phyloP scores from a whole-genome alignment of 768 basidiomycete species.

The Udeniomyces megalosporus region DNA sequence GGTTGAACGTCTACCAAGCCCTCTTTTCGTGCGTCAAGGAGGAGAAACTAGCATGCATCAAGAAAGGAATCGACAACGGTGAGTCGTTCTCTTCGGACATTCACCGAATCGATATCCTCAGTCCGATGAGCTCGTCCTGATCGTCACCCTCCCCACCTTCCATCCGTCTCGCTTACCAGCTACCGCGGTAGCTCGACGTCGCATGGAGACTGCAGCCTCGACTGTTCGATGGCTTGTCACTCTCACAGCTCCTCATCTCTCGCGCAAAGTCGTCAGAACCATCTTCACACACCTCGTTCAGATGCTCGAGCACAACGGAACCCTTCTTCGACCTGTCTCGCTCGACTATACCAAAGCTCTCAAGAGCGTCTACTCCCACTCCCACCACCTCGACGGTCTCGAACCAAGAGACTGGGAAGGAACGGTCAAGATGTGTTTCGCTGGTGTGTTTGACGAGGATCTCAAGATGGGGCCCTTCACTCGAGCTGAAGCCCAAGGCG shows the following conservation, averaged over 20 bases:
- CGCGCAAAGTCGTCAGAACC: slow-evolving; percentile 39
- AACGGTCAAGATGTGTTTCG: slow-evolving; percentile 56
- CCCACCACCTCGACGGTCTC: slow-evolving; percentile 64
- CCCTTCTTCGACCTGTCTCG: slow-evolving; percentile 48
- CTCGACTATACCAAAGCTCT: slow-evolving; percentile 70
- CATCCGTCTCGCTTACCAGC: slow-evolving; percentile 27
- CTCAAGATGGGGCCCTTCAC: not conserved
- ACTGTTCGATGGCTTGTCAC: slow-evolving; percentile 60
- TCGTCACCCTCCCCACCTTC: not conserved
- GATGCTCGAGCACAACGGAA: slow-evolving; percentile 40
- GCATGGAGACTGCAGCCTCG: slow-evolving; percentile 50
- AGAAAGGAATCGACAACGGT: slow-evolving; percentile 26
- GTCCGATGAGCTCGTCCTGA: not conserved
- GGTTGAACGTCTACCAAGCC: slow-evolving; percentile 55
- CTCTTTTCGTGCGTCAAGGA: slow-evolving; percentile 48
- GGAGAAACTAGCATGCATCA: slow-evolving; percentile 42
- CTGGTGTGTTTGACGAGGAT: slow-evolving; percentile 36
- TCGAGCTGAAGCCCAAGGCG: not conserved
- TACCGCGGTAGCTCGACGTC: slow-evolving; percentile 37
- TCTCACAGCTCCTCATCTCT: slow-evolving; percentile 42
- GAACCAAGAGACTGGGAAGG: slow-evolving; percentile 48
- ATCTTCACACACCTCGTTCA: slow-evolving; percentile 51
- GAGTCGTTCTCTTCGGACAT: not conserved
- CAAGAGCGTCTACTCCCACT: slow-evolving; percentile 44
- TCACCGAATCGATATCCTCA: not conserved